phyloP scores from a whole-genome alignment of 768 basidiomycete genomes.

The Boletus speciosus region DNA sequence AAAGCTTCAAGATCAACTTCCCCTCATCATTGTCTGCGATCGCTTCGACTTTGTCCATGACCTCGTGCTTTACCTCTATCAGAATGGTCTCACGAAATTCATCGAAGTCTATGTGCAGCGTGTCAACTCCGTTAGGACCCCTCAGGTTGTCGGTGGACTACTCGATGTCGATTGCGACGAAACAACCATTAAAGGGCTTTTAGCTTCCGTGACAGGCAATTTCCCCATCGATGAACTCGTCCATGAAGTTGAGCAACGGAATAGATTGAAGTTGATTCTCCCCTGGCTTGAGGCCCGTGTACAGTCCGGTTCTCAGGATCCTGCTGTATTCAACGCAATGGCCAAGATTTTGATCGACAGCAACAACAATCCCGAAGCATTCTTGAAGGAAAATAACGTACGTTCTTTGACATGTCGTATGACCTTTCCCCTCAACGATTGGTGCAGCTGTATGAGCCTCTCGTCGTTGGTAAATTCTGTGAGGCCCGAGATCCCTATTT shows the following conservation, averaged over 20 bases:
- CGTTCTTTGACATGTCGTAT: constrained; percentile 26
- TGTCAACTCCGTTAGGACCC: constrained; percentile 95
- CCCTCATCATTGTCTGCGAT: constrained; percentile 99
- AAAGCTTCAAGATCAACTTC: constrained; percentile 92
- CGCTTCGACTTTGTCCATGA: constrained; percentile 99
- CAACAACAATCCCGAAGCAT: constrained; percentile 96
- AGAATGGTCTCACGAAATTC: constrained; percentile 93
- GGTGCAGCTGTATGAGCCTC: constrained; percentile 85
- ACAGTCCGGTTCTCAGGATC: constrained; percentile 89
- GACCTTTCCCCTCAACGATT: constrained; percentile 8
- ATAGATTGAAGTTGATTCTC: constrained; percentile 92
- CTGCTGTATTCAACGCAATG: constrained; percentile 92
- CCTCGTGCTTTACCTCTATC: constrained; percentile 96
- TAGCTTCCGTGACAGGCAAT: constrained; percentile 91
- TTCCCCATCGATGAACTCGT: constrained; percentile 99
- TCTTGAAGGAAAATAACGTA: constrained; percentile 98
- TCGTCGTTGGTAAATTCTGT: constrained; percentile 98
- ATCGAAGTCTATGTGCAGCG: constrained; percentile 99
- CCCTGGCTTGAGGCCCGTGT: constrained; percentile 97
- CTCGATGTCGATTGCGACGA: constrained; percentile 99
- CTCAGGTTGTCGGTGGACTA: constrained; percentile 94
- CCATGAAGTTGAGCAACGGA: constrained; percentile 93
- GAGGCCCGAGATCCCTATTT: constrained; percentile 97
- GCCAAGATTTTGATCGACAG: constrained; percentile 99
- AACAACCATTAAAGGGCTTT: constrained; percentile 87